Evolutionary conservation across 805 yeast species (phyloP), one percentile per base, ranked within the genome.

Genomic region (Kluyveromyces siamensis): DNA sequence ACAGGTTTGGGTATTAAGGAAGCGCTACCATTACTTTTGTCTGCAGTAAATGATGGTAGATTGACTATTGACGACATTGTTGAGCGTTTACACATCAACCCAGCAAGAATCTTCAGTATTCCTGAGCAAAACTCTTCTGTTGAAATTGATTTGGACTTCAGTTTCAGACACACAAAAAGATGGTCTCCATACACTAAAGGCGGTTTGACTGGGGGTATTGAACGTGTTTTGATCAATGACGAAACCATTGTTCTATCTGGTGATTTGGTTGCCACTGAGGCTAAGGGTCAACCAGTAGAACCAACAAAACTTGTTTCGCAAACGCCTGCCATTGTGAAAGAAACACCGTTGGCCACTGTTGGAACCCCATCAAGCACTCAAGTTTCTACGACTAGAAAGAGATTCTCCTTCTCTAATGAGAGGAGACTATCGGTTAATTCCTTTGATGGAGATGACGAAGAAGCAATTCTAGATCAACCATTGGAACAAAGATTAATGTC

Each of bases 221-320:
- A 89, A 68, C 80, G 97, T 68, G 97, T 91, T 45, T 76, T 82
- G 56, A 72, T 86, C 66, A 79, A 83, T 53, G 84, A 81, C 50
- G 82, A 83, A 65, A 85, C 96, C 48, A 86, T 84, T 47, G 85
- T 88, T 55, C 75, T 89, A 56, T 96, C 91, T 65, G 96, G 96
- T 56, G 79, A 77, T 48, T 67, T 88, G 46, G 74, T 84, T 56
- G 76, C 79, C 44, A 58, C 67, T 11, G 75, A 74, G 53, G 84
- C 86, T 27, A 64, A 74, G 39, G 96, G 96, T 55, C 73, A 73
- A 56, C 81, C 79, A 48, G 69, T 72, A 50, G 70, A 74, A 40
- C 67, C 75, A 47, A 70, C 62, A 67, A 76, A 65, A 71, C 72
- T 59, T 63, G 72, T 41, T 68, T 49, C 59, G 35, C 45, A 71